Conservation (phyloP, 495 filamentous ascomycete genomes). For the Aspergillus homomorphus region DNA sequence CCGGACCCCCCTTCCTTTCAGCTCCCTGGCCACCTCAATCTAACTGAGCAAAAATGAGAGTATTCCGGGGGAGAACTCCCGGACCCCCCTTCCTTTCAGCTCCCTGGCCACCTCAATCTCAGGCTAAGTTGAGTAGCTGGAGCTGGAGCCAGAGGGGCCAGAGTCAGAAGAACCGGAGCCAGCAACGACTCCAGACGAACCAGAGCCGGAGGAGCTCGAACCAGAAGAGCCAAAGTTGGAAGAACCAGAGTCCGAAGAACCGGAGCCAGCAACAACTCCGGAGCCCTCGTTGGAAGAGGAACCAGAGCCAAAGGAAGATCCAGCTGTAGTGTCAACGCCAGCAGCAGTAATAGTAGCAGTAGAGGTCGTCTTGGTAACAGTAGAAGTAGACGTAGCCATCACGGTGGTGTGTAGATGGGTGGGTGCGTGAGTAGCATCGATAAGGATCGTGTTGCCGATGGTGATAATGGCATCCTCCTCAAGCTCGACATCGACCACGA, state of each 20-base stretch:
- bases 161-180: slow-evolving; percentile 2
- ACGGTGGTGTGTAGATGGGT: slow-evolving; percentile 21
- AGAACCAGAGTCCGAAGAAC: slow-evolving; percentile 1
- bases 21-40: no score
- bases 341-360: slow-evolving; percentile 15
- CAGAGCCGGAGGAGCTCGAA: not conserved
- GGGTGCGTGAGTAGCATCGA: slow-evolving; percentile 19
- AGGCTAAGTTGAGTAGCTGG: no score
- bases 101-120: no score
- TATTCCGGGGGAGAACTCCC: no score
- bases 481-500: slow-evolving; percentile 18
- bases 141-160: not conserved
- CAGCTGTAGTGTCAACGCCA: not conserved
- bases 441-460: slow-evolving; percentile 19
- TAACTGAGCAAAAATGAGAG: no score
- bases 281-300: slow-evolving; percentile 3
- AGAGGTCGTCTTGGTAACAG: slow-evolving; percentile 20
- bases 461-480: slow-evolving; percentile 17
- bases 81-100: no score
- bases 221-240: not conserved
- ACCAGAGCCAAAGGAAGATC: not conserved
- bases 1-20: no score
- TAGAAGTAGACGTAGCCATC: slow-evolving; percentile 12
- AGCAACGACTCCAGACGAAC: not conserved
- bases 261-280: not conserved